Conservation (phyloP, 805 yeast species). For the Middelhovenomyces tepae region DNA sequence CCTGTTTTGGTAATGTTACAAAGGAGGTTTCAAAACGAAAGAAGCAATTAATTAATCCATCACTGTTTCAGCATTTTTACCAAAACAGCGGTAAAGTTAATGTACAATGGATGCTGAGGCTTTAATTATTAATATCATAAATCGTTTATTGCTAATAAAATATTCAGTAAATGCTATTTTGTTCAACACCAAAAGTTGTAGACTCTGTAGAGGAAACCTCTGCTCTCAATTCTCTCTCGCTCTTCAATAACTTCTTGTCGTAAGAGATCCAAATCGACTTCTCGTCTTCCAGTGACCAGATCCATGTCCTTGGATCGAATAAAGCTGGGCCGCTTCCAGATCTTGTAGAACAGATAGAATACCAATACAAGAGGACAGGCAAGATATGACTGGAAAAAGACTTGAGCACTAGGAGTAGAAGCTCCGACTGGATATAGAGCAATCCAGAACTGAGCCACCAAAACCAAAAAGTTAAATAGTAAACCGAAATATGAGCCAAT, state of each 20-base stretch:
- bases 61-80: no score
- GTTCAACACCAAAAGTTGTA: conserved; percentile 41
- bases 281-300: conserved; percentile 53
- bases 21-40: no score
- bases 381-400: conserved; percentile 59
- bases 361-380: conserved; percentile 54
- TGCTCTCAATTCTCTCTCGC: conserved; percentile 31
- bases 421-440: conserved; percentile 60
- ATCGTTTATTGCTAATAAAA: no score
- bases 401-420: conserved; percentile 39
- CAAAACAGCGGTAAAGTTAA: no score
- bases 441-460: conserved; percentile 67
- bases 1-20: no score
- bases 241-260: conserved; percentile 47
- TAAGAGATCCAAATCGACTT: conserved; percentile 43
- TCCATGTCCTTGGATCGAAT: conserved; percentile 45
- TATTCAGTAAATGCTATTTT: conserved; percentile 15
- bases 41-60: no score
- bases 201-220: conserved; percentile 40
- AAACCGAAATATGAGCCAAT: conserved; percentile 55
- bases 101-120: no score
- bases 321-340: conserved; percentile 37
- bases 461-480: conserved; percentile 44
- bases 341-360: conserved; percentile 50
- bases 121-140: no score